A percentile compares a stretch with the other conserved stretches of the same genome.
Evolutionary conservation across 345 rosid genomes (phyloP).

Genomic region (Syzygium jambos): DNA sequence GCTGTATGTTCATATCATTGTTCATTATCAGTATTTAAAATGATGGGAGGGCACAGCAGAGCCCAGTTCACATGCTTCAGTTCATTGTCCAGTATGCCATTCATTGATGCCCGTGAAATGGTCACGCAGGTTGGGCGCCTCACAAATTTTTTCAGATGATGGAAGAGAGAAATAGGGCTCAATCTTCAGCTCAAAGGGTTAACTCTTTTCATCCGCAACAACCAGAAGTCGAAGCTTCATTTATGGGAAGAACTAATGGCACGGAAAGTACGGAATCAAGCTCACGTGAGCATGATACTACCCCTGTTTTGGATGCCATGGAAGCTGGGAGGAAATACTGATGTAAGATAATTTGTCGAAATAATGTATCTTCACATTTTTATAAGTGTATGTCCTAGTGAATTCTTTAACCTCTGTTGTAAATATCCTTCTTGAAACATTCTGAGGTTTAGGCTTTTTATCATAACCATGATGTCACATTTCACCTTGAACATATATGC

Average conservation of each 20-base stretch:
- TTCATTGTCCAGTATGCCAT: too few species aligned
- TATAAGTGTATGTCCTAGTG: neutral
- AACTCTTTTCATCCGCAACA: slow-evolving; percentile 1
- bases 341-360: neutral
- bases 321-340: slow-evolving; percentile 7
- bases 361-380: neutral
- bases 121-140: slow-evolving; percentile 48
- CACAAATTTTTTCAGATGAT: slow-evolving; percentile 37
- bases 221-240: neutral
- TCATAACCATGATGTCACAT: neutral
- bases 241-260: neutral
- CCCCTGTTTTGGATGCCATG: neutral
- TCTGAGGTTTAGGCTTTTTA: neutral
- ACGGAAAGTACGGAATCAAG: neutral
- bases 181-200: slow-evolving; percentile 6
- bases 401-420: neutral
- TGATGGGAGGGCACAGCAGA: neutral
- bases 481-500: neutral
- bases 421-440: neutral
- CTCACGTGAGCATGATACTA: neutral
- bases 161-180: slow-evolving; percentile 17
- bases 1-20: neutral
- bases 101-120: neutral
- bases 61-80: neutral
- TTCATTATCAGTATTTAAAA: neutral